Conservation (phyloP, 495 filamentous ascomycete species). For the Lasiosphaeris hirsuta region DNA sequence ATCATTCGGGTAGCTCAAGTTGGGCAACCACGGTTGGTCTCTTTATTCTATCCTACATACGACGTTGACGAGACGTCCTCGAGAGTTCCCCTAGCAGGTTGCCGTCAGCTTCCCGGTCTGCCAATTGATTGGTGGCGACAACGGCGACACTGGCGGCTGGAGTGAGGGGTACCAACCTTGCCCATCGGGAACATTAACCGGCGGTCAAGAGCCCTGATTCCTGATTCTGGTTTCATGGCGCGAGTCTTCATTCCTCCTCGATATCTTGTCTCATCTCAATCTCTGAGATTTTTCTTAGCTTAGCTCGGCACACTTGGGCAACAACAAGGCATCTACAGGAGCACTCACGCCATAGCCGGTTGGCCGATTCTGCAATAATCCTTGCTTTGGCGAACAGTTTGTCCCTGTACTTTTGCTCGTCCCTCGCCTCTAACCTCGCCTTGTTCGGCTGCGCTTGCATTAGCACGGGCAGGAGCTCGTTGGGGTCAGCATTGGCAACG, state of each 20-base stretch:
- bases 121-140: not conserved
- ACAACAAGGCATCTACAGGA: constrained; percentile 20
- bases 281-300: constrained; percentile 27
- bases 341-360: constrained; percentile 64
- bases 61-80: too few relatives aligned
- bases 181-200: not conserved
- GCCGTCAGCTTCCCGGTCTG: too few relatives aligned
- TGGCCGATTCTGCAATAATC: constrained; percentile 67
- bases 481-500: constrained; percentile 64
- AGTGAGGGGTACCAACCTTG: constrained; percentile 8
- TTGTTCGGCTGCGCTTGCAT: constrained; percentile 69
- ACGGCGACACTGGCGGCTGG: not conserved
- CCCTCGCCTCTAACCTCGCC: constrained; percentile 53
- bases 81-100: too few relatives aligned
- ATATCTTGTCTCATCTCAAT: constrained; percentile 46
- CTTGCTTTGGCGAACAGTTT: constrained; percentile 66
- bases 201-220: not conserved
- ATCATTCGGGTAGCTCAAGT: too few relatives aligned
- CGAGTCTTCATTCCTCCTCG: constrained; percentile 33
- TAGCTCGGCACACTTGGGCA: not conserved
- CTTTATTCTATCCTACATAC: too few relatives aligned
- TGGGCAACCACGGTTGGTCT: too few relatives aligned
- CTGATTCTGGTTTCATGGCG: not conserved
- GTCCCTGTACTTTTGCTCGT: constrained; percentile 59
- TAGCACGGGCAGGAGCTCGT: constrained; percentile 66